Conservation (phyloP, 1,139 yeast genomes). For the Kodamaea derodonti region DNA sequence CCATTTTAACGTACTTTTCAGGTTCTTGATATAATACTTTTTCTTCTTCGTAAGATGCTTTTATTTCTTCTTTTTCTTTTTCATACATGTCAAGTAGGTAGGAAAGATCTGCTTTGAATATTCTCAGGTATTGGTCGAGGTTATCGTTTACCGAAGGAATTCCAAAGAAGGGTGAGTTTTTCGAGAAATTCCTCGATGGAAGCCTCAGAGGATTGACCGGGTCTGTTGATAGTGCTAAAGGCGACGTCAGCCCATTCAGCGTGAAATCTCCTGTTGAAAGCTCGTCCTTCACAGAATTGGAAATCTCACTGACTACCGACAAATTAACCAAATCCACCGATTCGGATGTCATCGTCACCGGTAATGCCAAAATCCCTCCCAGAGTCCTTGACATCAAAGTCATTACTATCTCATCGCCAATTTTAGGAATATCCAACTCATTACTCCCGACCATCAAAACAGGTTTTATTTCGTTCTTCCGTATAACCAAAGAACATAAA, state of each 20-base stretch:
- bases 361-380: constrained; percentile 60
- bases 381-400: constrained; percentile 70
- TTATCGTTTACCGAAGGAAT: constrained; percentile 15
- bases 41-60: constrained; percentile 51
- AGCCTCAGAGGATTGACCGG: not conserved
- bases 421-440: constrained; percentile 58
- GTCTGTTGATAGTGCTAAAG: not conserved
- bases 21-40: constrained; percentile 56
- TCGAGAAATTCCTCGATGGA: not conserved
- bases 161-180: not conserved
- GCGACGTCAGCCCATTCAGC: constrained; percentile 15
- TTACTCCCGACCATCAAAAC: constrained; percentile 59
- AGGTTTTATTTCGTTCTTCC: constrained; percentile 60
- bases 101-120: constrained; percentile 59
- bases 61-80: constrained; percentile 50
- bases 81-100: constrained; percentile 54
- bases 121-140: constrained; percentile 39
- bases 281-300: constrained; percentile 8
- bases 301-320: not conserved
- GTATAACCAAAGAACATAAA: constrained; percentile 67
- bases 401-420: constrained; percentile 57
- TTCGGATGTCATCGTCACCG: constrained; percentile 24
- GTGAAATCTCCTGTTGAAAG: constrained; percentile 27
- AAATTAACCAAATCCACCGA: not conserved
- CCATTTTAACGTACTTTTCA: constrained; percentile 53